These are phyloP conservation scores for Madurella fahalii DNA, from an alignment of 2,329 filamentous ascomycete species.

Conservation along the genomic window DNA sequence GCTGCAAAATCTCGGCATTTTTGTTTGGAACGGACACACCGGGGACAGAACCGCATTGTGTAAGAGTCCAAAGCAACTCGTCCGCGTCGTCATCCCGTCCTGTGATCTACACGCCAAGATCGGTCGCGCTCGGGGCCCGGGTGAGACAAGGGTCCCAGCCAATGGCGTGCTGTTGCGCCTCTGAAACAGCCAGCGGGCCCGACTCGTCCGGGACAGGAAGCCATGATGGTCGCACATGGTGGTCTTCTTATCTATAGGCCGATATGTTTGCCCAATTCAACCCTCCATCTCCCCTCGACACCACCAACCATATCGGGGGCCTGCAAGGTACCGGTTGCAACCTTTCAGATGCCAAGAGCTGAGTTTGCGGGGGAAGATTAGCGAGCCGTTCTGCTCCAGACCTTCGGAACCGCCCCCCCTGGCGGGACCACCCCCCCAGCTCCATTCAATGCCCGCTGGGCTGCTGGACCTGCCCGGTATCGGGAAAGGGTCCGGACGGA, in stretches of 20 bases:
- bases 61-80: too few relatives aligned
- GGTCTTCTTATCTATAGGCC: slow-evolving; percentile 9
- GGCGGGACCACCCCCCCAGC: background rate
- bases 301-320: slow-evolving; percentile 3
- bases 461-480: too few relatives aligned
- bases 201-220: background rate
- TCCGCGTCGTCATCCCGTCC: too few relatives aligned
- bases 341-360: slow-evolving; percentile 19
- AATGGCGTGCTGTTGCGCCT: too few relatives aligned
- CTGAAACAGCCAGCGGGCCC: too few relatives aligned
- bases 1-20: too few relatives aligned
- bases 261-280: background rate
- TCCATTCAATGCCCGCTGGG: background rate
- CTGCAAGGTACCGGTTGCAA: slow-evolving; percentile 20
- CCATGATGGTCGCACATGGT: slow-evolving; percentile 7
- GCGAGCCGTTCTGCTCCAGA: slow-evolving; percentile 19
- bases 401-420: slow-evolving; percentile 13
- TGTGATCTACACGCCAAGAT: too few relatives aligned
- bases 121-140: too few relatives aligned
- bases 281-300: background rate
- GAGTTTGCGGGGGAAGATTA: slow-evolving; percentile 23
- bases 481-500: background rate
- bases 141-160: too few relatives aligned
- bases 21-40: too few relatives aligned
- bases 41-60: too few relatives aligned